These are phyloP conservation scores for Entomortierella lignicola DNA, from an alignment of 192 early-diverging fungal species.

Conservation along the genomic window DNA sequence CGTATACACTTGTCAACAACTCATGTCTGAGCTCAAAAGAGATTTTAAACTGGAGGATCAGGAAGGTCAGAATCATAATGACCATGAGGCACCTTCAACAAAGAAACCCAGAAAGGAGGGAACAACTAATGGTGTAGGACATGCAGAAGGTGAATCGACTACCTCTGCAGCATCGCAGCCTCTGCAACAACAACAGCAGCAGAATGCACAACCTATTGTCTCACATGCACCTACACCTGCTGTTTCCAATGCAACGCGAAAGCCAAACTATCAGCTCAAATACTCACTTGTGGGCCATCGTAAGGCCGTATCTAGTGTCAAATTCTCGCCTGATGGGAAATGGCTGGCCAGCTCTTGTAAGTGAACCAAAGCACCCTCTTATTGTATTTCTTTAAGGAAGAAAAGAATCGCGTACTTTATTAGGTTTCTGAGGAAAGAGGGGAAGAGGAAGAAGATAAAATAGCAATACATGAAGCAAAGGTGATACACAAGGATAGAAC, in stretches of 20 bases:
- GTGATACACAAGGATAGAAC: no score
- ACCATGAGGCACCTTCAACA: constrained; percentile 21
- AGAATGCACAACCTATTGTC: background rate
- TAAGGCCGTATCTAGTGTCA: constrained; percentile 93
- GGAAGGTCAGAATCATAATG: constrained; percentile 16
- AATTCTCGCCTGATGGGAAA: constrained; percentile 98
- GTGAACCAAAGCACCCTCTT: constrained; percentile 7
- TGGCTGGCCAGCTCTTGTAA: constrained; percentile 93
- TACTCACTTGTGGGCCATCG: constrained; percentile 94
- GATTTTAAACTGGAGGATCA: constrained; percentile 42
- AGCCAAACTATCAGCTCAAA: constrained; percentile 87
- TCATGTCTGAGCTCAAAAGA: constrained; percentile 36
- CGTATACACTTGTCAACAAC: background rate
- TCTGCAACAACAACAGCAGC: constrained; percentile 11
- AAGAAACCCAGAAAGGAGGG: constrained; percentile 44
- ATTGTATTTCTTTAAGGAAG: background rate
- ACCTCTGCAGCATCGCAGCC: background rate
- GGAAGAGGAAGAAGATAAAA: background rate
- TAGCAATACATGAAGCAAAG: background rate
- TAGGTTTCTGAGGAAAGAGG: no score
- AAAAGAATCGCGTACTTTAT: no score
- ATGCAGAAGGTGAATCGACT: background rate
- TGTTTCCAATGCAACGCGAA: constrained; percentile 31
- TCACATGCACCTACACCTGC: constrained; percentile 9
- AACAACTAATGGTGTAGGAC: constrained; percentile 20